Percentiles rank a stretch among this genome's conserved stretches.
Conservation (phyloP, 2,329 filamentous ascomycete species). For the Verticillium alfalfae region DNA sequence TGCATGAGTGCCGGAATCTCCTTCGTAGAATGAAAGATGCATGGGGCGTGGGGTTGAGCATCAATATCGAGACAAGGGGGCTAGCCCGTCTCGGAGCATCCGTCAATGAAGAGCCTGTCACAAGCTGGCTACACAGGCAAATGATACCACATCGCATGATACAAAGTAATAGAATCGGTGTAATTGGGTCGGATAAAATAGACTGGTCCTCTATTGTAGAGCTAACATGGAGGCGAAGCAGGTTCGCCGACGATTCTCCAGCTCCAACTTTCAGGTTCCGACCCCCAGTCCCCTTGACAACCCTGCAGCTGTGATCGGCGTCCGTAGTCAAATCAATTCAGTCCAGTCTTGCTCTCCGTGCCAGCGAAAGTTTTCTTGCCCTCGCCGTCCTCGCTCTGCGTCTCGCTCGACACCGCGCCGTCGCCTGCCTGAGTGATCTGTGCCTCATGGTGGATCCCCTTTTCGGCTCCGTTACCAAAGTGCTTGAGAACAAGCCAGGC, state of each 20-base stretch:
- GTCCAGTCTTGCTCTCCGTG: not conserved
- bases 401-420: slow-evolving; percentile 8
- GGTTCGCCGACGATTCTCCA: not conserved
- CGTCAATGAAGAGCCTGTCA: not conserved
- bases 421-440: not conserved
- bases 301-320: not conserved
- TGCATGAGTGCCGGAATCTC: not conserved
- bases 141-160: not conserved
- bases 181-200: not conserved
- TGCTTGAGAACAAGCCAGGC: slow-evolving; percentile 62
- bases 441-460: not conserved
- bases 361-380: slow-evolving; percentile 1
- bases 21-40: not conserved
- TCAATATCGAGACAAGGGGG: not conserved
- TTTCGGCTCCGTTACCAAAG: slow-evolving; percentile 31
- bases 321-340: not conserved
- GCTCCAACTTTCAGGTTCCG: not conserved
- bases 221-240: not conserved
- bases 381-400: slow-evolving; percentile 6
- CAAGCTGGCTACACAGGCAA: no score
- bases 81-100: not conserved
- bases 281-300: not conserved
- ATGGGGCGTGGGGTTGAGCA: not conserved
- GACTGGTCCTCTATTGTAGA: not conserved
- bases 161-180: not conserved